Base-by-base conservation (phyloP, 345 rosid genomes). In the Iberis pinnata region DNA sequence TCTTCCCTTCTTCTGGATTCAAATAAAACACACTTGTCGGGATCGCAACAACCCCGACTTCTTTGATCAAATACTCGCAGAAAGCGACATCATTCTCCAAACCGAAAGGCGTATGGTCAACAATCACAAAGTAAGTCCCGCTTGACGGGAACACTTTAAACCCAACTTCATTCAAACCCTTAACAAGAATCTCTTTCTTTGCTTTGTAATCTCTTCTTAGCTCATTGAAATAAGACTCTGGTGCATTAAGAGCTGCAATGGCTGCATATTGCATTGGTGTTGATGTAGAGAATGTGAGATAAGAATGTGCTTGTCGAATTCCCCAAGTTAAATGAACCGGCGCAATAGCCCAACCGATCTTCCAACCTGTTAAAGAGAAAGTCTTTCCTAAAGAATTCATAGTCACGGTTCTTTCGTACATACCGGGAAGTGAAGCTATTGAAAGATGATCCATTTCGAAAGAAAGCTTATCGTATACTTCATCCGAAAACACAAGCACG, bases 291-390 rank as follows among this genome's bases (percentile, higher is more conserved):
- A 92, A 92, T 6, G 97, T 92, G 44, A 92, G 95, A 75, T 44
- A 88, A 39, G 99, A 71, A 32, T 85, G 99, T 1, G 95, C 99
- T 73, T 80, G 85, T 27, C 93, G 73, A 36, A 88, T 76, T 61
- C 99, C 99, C 94, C 97, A 85, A 15, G 86, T 80, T 54, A 88
- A 33, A 69, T 88, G 87, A n/a, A 89, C 80, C 4, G 94, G 88
- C 2, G 96, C 95, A 3, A 88, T 81, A 2, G 93, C 93, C 98
- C 98, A 92, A 18, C 98, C 98, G n/a, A 88, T 83, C 74, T 83
- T 88, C 98, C 98, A 92, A 8, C 98, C 97, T 0, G 94, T 92
- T 61, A 92, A 72, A 20, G 94, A 92, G 71, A 83, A 92, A 8
- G 97, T 92, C 79, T 92, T 92, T 48, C 95, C 97, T 8, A 88